These are phyloP conservation scores for Alternaria dauci DNA, from an alignment of 2,329 filamentous ascomycete genomes.

Conservation along the genomic window DNA sequence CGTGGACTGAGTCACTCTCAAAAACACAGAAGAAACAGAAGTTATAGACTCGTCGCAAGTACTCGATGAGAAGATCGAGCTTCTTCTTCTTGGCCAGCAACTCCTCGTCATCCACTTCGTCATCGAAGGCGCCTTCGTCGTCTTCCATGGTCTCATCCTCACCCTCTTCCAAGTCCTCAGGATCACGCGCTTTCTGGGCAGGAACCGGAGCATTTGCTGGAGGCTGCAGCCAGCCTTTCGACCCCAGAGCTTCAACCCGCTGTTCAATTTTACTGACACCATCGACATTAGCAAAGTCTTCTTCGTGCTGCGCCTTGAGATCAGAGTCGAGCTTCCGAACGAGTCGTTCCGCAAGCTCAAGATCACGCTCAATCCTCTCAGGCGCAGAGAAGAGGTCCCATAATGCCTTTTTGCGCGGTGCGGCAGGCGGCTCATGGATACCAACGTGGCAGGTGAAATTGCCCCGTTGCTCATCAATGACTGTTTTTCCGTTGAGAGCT, in stretches of 20 bases:
- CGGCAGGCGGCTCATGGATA: constrained; percentile 86
- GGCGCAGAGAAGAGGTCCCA: constrained; percentile 97
- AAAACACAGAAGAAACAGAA: constrained; percentile 99
- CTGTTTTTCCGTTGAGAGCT: constrained; percentile 96
- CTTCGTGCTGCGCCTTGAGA: constrained; percentile 72
- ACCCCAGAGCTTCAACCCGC: constrained; percentile 80
- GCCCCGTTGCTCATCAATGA: constrained; percentile 90
- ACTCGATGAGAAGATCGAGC: constrained; percentile 93
- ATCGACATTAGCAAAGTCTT: constrained; percentile 57
- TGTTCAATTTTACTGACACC: constrained; percentile 84
- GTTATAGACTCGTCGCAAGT: constrained; percentile 94
- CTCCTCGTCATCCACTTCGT: constrained; percentile 90
- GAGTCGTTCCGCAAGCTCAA: constrained; percentile 81
- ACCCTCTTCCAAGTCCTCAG: constrained; percentile 75
- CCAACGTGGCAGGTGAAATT: constrained; percentile 98
- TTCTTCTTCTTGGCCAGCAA: constrained; percentile 94
- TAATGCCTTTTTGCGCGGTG: constrained; percentile 90
- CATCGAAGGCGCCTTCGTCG: constrained; percentile 71
- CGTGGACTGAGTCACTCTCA: constrained; percentile 95
- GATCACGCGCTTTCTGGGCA: constrained; percentile 68
- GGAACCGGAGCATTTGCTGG: constrained; percentile 61
- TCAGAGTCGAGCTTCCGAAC: constrained; percentile 86
- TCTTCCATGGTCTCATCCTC: constrained; percentile 70
- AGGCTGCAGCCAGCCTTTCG: constrained; percentile 78
- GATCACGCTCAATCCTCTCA: constrained; percentile 89